Evolutionary conservation across 495 filamentous ascomycete species (phyloP).

Genomic region (Neurospora sublineolata): DNA sequence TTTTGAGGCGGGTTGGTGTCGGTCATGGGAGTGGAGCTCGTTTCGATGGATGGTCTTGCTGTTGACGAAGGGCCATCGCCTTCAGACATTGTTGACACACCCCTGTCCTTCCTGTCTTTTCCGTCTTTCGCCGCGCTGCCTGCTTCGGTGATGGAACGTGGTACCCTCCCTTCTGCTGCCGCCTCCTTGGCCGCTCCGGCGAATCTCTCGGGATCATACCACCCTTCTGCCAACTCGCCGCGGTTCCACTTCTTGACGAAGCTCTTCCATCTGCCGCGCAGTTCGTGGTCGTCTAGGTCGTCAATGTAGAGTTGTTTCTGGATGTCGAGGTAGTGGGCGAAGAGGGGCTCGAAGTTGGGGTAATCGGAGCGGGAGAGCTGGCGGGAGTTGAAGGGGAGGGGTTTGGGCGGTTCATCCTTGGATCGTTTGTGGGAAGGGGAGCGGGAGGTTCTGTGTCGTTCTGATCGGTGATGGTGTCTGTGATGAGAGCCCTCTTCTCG

Average conservation of each 20-base stretch:
- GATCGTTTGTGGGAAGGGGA: neutral
- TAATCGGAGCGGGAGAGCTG: slow-evolving; percentile 57
- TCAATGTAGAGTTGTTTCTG: slow-evolving; percentile 65
- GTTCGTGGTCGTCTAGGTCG: slow-evolving; percentile 55
- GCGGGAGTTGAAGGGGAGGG: slow-evolving; percentile 56
- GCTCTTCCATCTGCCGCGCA: slow-evolving; percentile 83
- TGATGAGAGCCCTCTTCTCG: neutral
- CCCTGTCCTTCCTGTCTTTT: neutral
- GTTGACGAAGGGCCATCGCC: neutral
- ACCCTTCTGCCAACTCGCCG: slow-evolving; percentile 82
- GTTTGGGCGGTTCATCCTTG: neutral
- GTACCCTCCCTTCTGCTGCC: neutral
- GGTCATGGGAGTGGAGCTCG: neutral
- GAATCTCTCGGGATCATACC: slow-evolving; percentile 71
- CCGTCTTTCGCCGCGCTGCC: neutral
- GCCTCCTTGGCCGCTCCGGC: slow-evolving; percentile 28
- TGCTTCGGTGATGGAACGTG: neutral
- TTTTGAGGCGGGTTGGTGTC: neutral
- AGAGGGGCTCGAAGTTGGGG: slow-evolving; percentile 52
- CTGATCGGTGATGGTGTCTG: neutral
- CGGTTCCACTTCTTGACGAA: slow-evolving; percentile 90
- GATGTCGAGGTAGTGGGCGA: slow-evolving; percentile 79
- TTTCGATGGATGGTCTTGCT: neutral
- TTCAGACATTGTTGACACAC: neutral
- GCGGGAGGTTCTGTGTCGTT: slow-evolving; percentile 1